Conservation (phyloP, 2,329 filamentous ascomycete genomes). For the Sclerotinia borealis region DNA sequence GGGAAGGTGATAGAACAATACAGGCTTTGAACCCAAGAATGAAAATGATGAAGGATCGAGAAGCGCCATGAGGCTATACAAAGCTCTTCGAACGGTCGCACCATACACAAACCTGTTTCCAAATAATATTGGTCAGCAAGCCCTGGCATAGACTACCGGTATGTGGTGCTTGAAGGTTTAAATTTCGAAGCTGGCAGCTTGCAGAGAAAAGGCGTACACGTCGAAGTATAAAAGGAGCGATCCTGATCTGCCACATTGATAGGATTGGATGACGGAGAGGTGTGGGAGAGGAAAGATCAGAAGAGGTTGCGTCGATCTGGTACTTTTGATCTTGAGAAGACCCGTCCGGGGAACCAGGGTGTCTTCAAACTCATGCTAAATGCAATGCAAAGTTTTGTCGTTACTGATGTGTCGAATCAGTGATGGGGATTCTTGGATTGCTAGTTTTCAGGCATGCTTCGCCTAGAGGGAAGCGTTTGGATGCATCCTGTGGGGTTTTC, state of each 20-base stretch:
- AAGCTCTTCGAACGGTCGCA: not conserved
- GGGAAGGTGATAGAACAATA: not conserved
- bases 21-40: not conserved
- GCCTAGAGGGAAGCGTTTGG: not conserved
- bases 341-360: not conserved
- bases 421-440: not conserved
- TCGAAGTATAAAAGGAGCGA: no score
- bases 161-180: not conserved
- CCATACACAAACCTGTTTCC: not conserved
- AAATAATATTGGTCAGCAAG: not conserved
- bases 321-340: not conserved
- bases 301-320: not conserved
- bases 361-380: not conserved
- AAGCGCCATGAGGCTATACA: not conserved
- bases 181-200: not conserved
- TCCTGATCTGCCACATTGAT: not conserved
- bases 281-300: not conserved
- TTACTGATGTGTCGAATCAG: not conserved
- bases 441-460: not conserved
- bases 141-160: not conserved
- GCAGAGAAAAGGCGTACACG: not conserved
- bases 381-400: not conserved
- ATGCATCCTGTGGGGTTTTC: not conserved
- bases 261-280: not conserved
- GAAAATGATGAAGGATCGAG: not conserved